Percentiles rank a stretch among this genome's conserved stretches.
These are phyloP conservation scores for Pichia cabralensis DNA, from an alignment of 805 yeast genomes.

Conservation along the genomic window DNA sequence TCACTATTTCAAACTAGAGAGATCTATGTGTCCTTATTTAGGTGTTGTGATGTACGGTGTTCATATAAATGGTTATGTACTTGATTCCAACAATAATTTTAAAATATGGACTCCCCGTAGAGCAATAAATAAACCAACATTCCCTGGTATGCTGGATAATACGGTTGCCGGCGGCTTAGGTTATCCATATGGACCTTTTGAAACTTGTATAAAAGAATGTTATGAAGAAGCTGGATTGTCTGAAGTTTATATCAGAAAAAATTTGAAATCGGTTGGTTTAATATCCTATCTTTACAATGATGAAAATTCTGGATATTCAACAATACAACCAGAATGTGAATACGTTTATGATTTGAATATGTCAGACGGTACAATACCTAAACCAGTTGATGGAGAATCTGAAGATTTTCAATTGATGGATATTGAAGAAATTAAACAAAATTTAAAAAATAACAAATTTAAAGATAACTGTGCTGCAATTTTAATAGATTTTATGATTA, in stretches of 20 bases:
- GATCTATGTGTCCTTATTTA: slow-evolving; percentile 69
- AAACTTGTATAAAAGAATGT: slow-evolving; percentile 79
- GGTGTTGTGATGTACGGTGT: slow-evolving; percentile 90
- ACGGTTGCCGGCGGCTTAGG: slow-evolving; percentile 95
- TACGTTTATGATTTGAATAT: slow-evolving; percentile 64
- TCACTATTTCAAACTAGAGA: slow-evolving; percentile 64
- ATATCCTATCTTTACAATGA: slow-evolving; percentile 53
- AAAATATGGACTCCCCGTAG: slow-evolving; percentile 82
- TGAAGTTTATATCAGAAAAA: slow-evolving; percentile 36
- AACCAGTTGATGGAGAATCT: slow-evolving; percentile 67
- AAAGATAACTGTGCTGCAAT: slow-evolving; percentile 85
- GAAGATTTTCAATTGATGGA: slow-evolving; percentile 58
- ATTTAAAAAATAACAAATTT: slow-evolving; percentile 52
- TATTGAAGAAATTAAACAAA: slow-evolving; percentile 42
- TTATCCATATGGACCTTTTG: slow-evolving; percentile 61
- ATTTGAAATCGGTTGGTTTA: slow-evolving; percentile 48
- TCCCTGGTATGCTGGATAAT: slow-evolving; percentile 85
- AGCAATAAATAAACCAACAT: slow-evolving; percentile 70
- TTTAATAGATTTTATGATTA: slow-evolving; percentile 73
- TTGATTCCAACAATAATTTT: slow-evolving; percentile 28
- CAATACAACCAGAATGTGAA: slow-evolving; percentile 81
- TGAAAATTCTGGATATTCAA: slow-evolving; percentile 21
- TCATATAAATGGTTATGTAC: slow-evolving; percentile 72
- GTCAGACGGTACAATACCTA: slow-evolving; percentile 37
- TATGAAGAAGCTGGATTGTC: slow-evolving; percentile 83